A percentile compares a stretch with the other conserved stretches of the same genome.
phyloP scores from a whole-genome alignment of 257 asterid species.

The Solanum rostratum region DNA sequence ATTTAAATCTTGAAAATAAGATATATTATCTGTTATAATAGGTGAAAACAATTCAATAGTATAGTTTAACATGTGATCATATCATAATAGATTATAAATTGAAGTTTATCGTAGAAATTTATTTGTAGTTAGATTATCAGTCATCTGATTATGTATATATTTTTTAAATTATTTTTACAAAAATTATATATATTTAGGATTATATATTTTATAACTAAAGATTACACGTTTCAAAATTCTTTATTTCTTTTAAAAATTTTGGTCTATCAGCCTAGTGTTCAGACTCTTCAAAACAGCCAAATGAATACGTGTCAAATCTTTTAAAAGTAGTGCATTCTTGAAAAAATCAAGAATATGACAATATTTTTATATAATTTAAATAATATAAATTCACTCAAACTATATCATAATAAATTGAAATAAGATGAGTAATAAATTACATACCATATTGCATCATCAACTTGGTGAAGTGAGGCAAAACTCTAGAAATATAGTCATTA shows the following conservation, averaged over 20 bases:
- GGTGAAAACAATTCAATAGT: too few species aligned
- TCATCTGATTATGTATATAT: too few species aligned
- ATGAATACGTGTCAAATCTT: neutral
- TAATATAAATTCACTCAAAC: neutral
- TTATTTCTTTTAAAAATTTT: neutral
- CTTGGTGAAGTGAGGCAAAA: neutral
- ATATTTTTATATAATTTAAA: neutral
- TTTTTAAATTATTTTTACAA: too few species aligned
- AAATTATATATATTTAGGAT: neutral
- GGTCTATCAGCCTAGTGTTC: neutral
- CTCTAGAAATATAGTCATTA: neutral
- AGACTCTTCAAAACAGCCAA: neutral
- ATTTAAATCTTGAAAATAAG: too few species aligned
- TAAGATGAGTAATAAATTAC: neutral
- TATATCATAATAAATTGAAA: neutral
- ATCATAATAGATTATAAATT: too few species aligned
- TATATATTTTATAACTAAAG: neutral
- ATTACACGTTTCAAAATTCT: neutral
- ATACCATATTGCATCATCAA: neutral
- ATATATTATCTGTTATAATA: too few species aligned
- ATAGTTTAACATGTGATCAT: too few species aligned
- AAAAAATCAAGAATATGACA: fast-evolving
- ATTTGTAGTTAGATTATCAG: too few species aligned
- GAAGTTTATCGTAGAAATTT: too few species aligned
- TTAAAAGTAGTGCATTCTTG: fast-evolving